Conservation (phyloP, 2,329 filamentous ascomycete genomes). For the Metarhizium anisopliae region DNA sequence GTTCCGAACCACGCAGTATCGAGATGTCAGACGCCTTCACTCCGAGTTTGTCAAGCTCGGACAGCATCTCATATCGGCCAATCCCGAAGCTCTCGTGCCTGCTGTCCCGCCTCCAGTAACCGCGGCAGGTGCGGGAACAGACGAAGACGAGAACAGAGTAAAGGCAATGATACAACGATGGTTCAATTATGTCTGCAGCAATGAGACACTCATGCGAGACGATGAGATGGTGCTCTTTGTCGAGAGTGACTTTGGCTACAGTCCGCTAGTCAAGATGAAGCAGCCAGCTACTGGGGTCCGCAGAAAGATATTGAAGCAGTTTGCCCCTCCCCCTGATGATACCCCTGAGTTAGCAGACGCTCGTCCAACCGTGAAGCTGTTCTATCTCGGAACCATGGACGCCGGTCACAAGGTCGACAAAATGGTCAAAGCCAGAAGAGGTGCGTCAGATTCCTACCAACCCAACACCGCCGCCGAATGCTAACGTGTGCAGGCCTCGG, state of each 20-base stretch:
- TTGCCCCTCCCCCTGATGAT: constrained; percentile 93
- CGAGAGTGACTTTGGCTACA: constrained; percentile 98
- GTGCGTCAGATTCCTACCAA: constrained; percentile 35
- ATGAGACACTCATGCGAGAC: constrained; percentile 86
- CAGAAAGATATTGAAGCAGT: constrained; percentile 94
- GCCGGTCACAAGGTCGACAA: constrained; percentile 94
- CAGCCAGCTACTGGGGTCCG: constrained; percentile 94
- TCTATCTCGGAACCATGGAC: constrained; percentile 94
- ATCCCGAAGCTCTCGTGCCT: constrained; percentile 89
- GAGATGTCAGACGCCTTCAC: constrained; percentile 90
- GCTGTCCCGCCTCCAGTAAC: constrained; percentile 92
- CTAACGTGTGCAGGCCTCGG: constrained; percentile 61
- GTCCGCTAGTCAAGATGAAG: constrained; percentile 88
- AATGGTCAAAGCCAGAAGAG: constrained; percentile 83
- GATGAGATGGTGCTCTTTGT: constrained; percentile 98
- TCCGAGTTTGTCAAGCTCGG: constrained; percentile 95
- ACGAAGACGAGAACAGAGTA: constrained; percentile 85
- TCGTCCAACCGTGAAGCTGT: constrained; percentile 84
- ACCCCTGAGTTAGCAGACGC: constrained; percentile 89
- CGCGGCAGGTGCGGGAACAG: constrained; percentile 87
- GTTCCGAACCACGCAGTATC: constrained; percentile 95
- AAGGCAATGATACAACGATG: constrained; percentile 88
- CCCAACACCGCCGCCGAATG: constrained; percentile 5
- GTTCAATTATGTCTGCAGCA: constrained; percentile 88
- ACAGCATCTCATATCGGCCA: constrained; percentile 93